Evolutionary conservation across 148 eudicot species (phyloP).

Genomic region (Diospyros lotus): DNA sequence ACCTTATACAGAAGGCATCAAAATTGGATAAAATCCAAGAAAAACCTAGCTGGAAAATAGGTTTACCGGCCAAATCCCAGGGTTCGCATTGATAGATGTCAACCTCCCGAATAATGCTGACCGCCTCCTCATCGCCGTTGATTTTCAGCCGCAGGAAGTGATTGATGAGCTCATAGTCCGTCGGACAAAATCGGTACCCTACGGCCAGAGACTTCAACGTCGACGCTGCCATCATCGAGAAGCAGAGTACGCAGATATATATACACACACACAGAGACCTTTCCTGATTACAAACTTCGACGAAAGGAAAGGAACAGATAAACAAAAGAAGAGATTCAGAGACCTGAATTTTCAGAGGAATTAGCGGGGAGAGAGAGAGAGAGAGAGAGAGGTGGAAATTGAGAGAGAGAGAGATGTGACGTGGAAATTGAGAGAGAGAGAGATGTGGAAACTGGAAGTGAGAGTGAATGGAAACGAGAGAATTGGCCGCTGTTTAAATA

Average conservation of each 20-base stretch:
- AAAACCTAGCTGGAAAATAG: background rate
- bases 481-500: no score
- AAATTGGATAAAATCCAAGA: background rate
- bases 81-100: conserved; percentile 91
- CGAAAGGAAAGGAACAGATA: background rate
- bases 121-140: conserved; percentile 52
- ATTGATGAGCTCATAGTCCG: conserved; percentile 83
- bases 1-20: background rate
- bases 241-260: background rate
- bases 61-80: conserved; percentile 90
- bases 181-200: conserved; percentile 86
- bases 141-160: conserved; percentile 74
- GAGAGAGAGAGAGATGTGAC: no score
- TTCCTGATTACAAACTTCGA: background rate
- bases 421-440: no score
- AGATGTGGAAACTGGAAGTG: no score
- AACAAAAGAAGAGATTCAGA: no score
- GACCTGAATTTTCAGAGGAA: no score
- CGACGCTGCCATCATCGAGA: conserved; percentile 21
- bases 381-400: no score
- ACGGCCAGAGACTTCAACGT: conserved; percentile 55
- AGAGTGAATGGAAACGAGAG: no score
- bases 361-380: no score
- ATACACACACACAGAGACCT: background rate
- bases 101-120: conserved; percentile 63